Percentiles rank a stretch among this genome's conserved stretches.
Conservation (phyloP, 2,329 filamentous ascomycete genomes). For the Phialocephala subalpina region DNA sequence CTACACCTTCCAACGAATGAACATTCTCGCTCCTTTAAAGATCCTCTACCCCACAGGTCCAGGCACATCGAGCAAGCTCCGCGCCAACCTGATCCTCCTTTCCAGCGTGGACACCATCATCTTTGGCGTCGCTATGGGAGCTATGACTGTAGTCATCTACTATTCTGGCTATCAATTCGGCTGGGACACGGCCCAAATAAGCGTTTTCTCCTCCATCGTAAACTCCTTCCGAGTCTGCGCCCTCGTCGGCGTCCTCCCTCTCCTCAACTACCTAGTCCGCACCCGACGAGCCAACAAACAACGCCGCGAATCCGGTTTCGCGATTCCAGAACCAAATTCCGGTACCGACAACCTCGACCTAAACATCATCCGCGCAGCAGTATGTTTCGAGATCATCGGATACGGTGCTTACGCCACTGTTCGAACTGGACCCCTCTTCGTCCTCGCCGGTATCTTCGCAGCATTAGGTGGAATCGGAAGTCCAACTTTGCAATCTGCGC, state of each 20-base stretch:
- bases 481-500: slow-evolving; percentile 81
- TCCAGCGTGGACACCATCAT: slow-evolving; percentile 83
- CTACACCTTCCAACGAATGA: slow-evolving; percentile 52
- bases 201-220: slow-evolving; percentile 80
- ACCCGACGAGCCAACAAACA: slow-evolving; percentile 40
- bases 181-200: slow-evolving; percentile 84
- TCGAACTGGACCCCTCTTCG: slow-evolving; percentile 69
- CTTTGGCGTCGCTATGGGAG: slow-evolving; percentile 83
- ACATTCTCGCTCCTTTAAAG: slow-evolving; percentile 79
- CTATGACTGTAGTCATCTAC: slow-evolving; percentile 81
- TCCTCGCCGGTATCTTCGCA: slow-evolving; percentile 75
- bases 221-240: slow-evolving; percentile 78
- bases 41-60: slow-evolving; percentile 78
- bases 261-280: slow-evolving; percentile 79
- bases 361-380: slow-evolving; percentile 75
- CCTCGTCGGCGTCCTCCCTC: slow-evolving; percentile 78
- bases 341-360: slow-evolving; percentile 85
- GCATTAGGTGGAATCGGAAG: slow-evolving; percentile 85
- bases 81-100: slow-evolving; percentile 83
- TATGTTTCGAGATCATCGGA: slow-evolving; percentile 80
- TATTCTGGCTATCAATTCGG: slow-evolving; percentile 83
- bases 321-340: slow-evolving; percentile 44
- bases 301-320: slow-evolving; percentile 67
- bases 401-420: slow-evolving; percentile 78
- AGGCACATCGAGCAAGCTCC: slow-evolving; percentile 65